These are phyloP conservation scores for Cryptococcus wingfieldii DNA, from an alignment of 1,284 basidiomycete species.

Conservation along the genomic window DNA sequence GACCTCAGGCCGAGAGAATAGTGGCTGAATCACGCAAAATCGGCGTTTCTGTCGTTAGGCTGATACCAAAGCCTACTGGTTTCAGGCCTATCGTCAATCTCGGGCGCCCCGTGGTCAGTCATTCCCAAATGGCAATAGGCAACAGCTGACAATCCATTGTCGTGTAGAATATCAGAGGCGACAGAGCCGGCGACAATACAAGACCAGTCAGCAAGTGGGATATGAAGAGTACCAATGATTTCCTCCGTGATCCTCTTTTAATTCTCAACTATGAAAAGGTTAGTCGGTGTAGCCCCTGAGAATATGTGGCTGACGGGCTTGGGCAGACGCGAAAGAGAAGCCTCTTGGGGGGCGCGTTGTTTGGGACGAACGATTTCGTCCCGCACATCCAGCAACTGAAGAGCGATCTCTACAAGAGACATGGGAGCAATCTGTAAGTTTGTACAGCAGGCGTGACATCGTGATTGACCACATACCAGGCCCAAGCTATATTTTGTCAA, in stretches of 20 bases:
- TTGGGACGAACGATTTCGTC: slow-evolving; percentile 80
- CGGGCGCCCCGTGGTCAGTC: slow-evolving; percentile 56
- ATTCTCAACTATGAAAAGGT: slow-evolving; percentile 66
- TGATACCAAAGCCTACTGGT: slow-evolving; percentile 88
- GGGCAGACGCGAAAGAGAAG: slow-evolving; percentile 54
- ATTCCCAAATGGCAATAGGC: background rate
- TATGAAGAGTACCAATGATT: no score
- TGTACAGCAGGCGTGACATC: slow-evolving; percentile 2
- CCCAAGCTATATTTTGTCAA: slow-evolving; percentile 92
- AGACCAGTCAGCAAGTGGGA: no score
- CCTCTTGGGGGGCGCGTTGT: slow-evolving; percentile 71
- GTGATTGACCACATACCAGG: slow-evolving; percentile 48
- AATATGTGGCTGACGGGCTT: background rate
- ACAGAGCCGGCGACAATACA: no score
- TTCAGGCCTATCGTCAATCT: slow-evolving; percentile 94
- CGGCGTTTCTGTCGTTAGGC: slow-evolving; percentile 61
- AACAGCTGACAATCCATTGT: no score
- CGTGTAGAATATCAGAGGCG: no score
- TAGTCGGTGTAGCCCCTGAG: background rate
- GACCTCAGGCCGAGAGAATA: slow-evolving; percentile 14
- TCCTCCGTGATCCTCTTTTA: no score
- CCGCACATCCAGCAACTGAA: slow-evolving; percentile 68
- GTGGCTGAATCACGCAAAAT: slow-evolving; percentile 22
- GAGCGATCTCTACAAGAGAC: slow-evolving; percentile 51
- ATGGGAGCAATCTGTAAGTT: slow-evolving; percentile 57